Evolutionary conservation across 108 stramenopile genomes (phyloP).

Genomic region (Cyclotella sp.): DNA sequence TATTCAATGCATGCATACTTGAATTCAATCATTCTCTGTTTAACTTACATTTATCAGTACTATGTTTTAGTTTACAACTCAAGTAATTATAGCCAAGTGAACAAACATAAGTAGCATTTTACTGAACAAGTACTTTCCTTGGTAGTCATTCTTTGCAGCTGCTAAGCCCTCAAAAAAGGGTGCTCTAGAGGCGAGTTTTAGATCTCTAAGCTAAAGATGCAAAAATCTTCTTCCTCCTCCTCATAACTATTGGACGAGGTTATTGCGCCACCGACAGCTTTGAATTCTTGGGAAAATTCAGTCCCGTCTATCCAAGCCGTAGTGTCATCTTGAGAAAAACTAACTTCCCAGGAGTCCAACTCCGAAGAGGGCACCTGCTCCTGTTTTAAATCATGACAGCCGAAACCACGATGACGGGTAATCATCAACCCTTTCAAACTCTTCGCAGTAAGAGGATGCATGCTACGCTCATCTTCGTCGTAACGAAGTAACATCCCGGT

Average conservation of each 20-base stretch:
- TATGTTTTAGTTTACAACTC: too few relatives aligned
- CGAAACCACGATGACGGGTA: background rate
- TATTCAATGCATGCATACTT: too few relatives aligned
- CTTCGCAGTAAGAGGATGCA: slow-evolving; percentile 19
- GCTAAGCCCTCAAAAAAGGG: too few relatives aligned
- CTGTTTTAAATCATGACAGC: background rate
- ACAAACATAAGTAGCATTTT: too few relatives aligned
- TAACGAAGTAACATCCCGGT: slow-evolving; percentile 33
- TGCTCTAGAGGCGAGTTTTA: background rate
- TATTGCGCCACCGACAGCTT: background rate
- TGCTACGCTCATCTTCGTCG: background rate
- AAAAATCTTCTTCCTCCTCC: slow-evolving; percentile 8
- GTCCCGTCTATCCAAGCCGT: slow-evolving; percentile 2
- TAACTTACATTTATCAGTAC: too few relatives aligned
- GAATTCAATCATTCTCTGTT: too few relatives aligned
- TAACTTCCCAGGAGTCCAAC: background rate
- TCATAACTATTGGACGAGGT: slow-evolving; percentile 5
- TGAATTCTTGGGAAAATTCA: background rate
- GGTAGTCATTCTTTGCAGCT: too few relatives aligned
- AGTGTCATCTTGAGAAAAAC: background rate
- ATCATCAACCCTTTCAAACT: slow-evolving; percentile 12
- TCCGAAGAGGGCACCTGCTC: background rate
- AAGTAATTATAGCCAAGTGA: too few relatives aligned
- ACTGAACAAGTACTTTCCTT: too few relatives aligned
- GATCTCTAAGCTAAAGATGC: slow-evolving; percentile 7